Evolutionary conservation across 176 grass and related monocot species (phyloP).

Genomic region (Saccharum spontaneum): DNA sequence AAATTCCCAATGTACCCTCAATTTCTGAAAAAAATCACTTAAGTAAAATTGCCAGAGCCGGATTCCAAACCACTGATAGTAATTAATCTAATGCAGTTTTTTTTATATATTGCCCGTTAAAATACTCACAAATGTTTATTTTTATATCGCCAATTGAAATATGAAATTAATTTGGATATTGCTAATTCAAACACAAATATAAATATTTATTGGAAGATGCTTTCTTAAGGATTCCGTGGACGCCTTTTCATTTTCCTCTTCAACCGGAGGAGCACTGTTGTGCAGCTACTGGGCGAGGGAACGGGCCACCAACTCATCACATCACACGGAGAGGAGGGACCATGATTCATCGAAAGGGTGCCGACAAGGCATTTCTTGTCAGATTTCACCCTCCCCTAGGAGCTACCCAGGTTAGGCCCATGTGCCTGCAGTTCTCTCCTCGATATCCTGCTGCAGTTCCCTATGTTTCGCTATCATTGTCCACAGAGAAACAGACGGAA

Average conservation of each 20-base stretch:
- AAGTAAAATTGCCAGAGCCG: background rate
- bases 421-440: background rate
- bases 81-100: background rate
- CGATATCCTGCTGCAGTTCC: background rate
- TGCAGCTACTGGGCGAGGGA: constrained; percentile 4
- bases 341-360: background rate
- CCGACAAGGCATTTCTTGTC: constrained; percentile 13
- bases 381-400: background rate
- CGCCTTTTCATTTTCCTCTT: background rate
- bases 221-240: background rate
- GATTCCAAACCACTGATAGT: background rate
- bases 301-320: constrained; percentile 19
- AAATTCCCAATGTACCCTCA: constrained; percentile 18
- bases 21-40: background rate
- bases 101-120: background rate
- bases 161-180: no score
- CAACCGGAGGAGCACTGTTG: background rate
- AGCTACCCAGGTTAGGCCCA: background rate
- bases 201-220: background rate
- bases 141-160: no score
- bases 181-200: background rate
- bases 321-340: background rate
- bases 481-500: background rate
- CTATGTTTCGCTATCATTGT: background rate
- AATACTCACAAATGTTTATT: background rate